phyloP scores from a whole-genome alignment of 176 grass and related monocot genomes.

The Avena insularis region DNA sequence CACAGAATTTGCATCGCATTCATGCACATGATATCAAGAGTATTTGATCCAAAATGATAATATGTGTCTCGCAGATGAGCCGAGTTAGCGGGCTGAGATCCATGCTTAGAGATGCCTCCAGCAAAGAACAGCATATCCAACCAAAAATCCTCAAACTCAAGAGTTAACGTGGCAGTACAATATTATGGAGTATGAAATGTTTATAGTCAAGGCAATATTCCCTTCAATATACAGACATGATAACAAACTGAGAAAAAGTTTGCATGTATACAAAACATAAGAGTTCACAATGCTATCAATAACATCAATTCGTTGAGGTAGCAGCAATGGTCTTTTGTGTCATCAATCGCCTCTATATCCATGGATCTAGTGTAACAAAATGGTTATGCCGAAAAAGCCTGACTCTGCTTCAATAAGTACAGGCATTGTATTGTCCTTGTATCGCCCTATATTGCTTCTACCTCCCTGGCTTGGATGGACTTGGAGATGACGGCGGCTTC shows the following conservation, averaged over 20 bases:
- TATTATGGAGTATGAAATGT: not conserved
- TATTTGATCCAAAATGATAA: not conserved
- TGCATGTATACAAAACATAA: slow-evolving; percentile 22
- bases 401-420: not conserved
- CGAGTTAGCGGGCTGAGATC: not conserved
- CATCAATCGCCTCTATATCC: slow-evolving; percentile 14
- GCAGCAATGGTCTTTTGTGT: not conserved
- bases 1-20: not conserved
- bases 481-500: slow-evolving; percentile 62
- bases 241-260: not conserved
- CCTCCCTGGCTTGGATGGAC: slow-evolving; percentile 52
- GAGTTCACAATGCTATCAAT: slow-evolving; percentile 1
- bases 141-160: not conserved
- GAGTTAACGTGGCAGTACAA: not conserved
- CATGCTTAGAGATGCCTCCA: not conserved
- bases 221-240: slow-evolving; percentile 21
- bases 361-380: slow-evolving; percentile 43
- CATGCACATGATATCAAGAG: not conserved
- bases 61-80: not conserved
- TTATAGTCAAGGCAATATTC: not conserved
- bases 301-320: not conserved
- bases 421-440: not conserved
- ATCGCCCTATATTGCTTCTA: slow-evolving; percentile 15
- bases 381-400: slow-evolving; percentile 1
- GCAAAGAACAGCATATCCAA: not conserved